Evolutionary conservation across 2,329 filamentous ascomycete genomes (phyloP), one percentile per base, ranked within the genome.

Genomic region (Ramichloridium luteum): DNA sequence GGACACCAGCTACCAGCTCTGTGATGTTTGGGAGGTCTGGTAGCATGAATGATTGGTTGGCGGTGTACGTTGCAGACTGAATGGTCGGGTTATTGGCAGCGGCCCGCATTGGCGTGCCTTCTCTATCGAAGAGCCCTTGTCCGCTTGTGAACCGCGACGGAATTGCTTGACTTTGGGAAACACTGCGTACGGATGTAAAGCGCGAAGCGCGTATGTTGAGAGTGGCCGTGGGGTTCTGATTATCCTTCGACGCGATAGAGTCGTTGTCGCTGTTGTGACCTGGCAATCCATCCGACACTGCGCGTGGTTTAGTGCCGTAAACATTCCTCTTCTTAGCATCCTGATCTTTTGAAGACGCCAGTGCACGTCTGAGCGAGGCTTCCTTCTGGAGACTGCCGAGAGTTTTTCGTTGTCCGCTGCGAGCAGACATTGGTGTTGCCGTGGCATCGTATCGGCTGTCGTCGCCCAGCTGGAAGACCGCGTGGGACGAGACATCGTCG

Each of bases 21-120:
- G 70, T 74, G 35, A 75, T 61, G 41, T 76, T 72, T 5, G 69
- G 66, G 27, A 74, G 56, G 39, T 75, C 69, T 2, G 73, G 72
- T 3, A 77, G 59, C 30, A 72, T 60, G 46, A 76, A 76, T 0
- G 73, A 77, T 18, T 45, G 43, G 13, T 32, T 32, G 23, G 64
- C 61, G 12, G 70, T 74, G 38, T 58, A 58, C 15, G 48, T 37
- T 61, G 70, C 28, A 15, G 57, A 54, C 15, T 59, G 55, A 11
- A 55, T 49, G 6, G 41, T 50, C 12, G 49, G 52, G 33, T 49
- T 49, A 15, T 48, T 50, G 25, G 46, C 50, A 5, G 37, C 41
- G 16, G 37, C 27, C 11, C 47, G 40, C 10, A 42, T 42, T 16
- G 48, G 48, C 8, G 48, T 51, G 9, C 22, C 31, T 4, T 41